Base-by-base conservation (phyloP, 768 basidiomycete species). In the Artomyces pyxidatus region DNA sequence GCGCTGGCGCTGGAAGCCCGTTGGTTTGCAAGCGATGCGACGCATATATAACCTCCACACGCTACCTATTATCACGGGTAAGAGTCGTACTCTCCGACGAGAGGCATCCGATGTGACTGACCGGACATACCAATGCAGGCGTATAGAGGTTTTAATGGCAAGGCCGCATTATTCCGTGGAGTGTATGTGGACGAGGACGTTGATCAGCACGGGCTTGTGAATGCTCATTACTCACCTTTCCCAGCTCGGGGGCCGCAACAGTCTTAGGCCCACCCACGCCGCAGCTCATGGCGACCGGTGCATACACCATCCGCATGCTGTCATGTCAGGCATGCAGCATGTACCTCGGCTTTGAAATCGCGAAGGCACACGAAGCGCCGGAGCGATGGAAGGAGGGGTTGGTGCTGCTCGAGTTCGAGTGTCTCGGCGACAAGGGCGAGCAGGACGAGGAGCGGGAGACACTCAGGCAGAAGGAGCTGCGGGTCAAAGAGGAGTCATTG, bases 361-460 rank as follows among this genome's bases (percentile, higher is more conserved):
- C 78, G 5, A 73, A 73, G 28, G 80, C 79, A 3, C 73, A 76
- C 56, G 78, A 80, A 49, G 57, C 59, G 32, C 63, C 76, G 3
- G 81, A 83, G 62, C 68, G 69, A 37, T 83, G 81, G 81, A 83
- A 83, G 62, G 80, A 81, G 55, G 76, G 76, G 6, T 61, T 70
- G 42, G 76, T 65, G 58, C 64, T 82, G 27, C 70, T 83, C n/a
- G 81, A 83, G 63, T 68, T 81, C 29, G 75, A 74, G 55, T 70
- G 71, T 42, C 68, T 81, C 22, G 41, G 52, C 19, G 57, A 55
- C 23, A 46, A 45, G 35, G 29, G 19, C 11, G 42, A 5, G 42
- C 21, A 21, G 14, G 25, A 25, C 10, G 42, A 16, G 25, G 14
- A n/a, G 16, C n/a, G n/a, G 22, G 7, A 11, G 7, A n/a, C 8